Evolutionary conservation across 1,284 basidiomycete species (phyloP), one percentile per base, ranked within the genome.

Genomic region (Pisolithus thermaeus): DNA sequence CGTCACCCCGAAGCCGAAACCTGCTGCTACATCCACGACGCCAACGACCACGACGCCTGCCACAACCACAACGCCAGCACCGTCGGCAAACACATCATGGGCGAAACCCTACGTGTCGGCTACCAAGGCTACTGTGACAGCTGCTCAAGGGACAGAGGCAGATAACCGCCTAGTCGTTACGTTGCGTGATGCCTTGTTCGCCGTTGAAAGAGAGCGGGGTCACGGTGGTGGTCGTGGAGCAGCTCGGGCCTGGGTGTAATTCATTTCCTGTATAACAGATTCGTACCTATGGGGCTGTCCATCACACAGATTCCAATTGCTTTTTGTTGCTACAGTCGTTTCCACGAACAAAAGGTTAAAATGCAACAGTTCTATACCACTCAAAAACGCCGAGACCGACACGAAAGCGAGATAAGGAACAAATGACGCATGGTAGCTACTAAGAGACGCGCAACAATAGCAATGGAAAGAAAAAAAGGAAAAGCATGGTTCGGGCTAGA

Each of bases 111-210:
- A 87, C 58, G 73, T 87, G 3, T 70, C 80, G 3, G 50, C 73
- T 16, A 63, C 70, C 46, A 63, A 70, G 32, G 39, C 58, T 6
- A 27, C 60, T 1, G 16, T 62, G 8, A 47, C 58, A 30, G 59
- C 61, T 5, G 52, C 59, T 37, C 59, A 65, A 49, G 51, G 57
- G 12, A 64, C 65, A 18, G 78, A 80, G 55, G 79, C 83, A 32
- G 83, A 87, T 52, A 71, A 68, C 12, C 72, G 80, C 57, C 72
- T 76, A 51, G 56, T 74, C n/a, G 70, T 91, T 32, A 89, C 84
- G 1, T 72, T 89, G 69, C 72, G 83, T 37, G 88, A 91, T 68
- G 86, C 86, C 3, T 75, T 90, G 74, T 91, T 91, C 68, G 85
- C 87, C 5, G 73, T 90, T 50, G 83, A 84, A 63, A 84, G 79